A percentile compares a stretch with the other conserved stretches of the same genome.
These are phyloP conservation scores for Hypholoma fasciculare DNA, from an alignment of 768 basidiomycete species.

Conservation along the genomic window DNA sequence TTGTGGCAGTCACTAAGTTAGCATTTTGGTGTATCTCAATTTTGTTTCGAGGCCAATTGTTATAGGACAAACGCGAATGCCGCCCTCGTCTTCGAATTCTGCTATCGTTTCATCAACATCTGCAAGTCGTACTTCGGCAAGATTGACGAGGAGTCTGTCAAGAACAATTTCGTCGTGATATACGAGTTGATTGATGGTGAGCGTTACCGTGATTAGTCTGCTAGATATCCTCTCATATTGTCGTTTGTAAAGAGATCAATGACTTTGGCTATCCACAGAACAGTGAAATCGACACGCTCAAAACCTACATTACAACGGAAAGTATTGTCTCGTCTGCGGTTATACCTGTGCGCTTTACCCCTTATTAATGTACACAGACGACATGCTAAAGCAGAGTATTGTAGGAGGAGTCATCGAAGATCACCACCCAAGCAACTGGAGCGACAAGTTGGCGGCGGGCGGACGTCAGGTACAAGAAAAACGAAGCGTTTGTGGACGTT, in stretches of 20 bases:
- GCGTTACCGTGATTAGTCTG: conserved; percentile 19
- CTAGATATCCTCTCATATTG: not conserved
- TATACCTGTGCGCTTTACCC: conserved; percentile 60
- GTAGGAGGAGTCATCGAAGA: conserved; percentile 96
- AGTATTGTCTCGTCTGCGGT: conserved; percentile 87
- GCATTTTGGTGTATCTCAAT: conserved; percentile 32
- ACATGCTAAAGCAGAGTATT: conserved; percentile 3
- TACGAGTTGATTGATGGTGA: conserved; percentile 97
- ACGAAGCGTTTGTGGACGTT: conserved; percentile 99
- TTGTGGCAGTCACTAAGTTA: conserved; percentile 97
- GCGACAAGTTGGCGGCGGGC: conserved; percentile 93
- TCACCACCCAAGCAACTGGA: conserved; percentile 96
- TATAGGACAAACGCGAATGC: conserved; percentile 93
- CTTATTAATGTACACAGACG: not conserved
- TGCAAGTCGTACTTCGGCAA: conserved; percentile 97
- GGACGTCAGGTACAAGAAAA: conserved; percentile 99
- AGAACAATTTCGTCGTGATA: conserved; percentile 98
- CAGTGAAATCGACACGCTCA: conserved; percentile 96
- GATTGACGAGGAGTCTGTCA: conserved; percentile 95
- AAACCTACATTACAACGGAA: conserved; percentile 98
- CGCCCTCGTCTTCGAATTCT: conserved; percentile 96
- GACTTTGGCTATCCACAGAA: conserved; percentile 99
- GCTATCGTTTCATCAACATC: conserved; percentile 95
- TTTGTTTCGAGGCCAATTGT: not conserved
- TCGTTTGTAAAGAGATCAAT: conserved; percentile 68